Percentiles rank a stretch among this genome's conserved stretches.
Evolutionary conservation across 1,139 yeast genomes (phyloP).

Genomic region (Candida sp.): DNA sequence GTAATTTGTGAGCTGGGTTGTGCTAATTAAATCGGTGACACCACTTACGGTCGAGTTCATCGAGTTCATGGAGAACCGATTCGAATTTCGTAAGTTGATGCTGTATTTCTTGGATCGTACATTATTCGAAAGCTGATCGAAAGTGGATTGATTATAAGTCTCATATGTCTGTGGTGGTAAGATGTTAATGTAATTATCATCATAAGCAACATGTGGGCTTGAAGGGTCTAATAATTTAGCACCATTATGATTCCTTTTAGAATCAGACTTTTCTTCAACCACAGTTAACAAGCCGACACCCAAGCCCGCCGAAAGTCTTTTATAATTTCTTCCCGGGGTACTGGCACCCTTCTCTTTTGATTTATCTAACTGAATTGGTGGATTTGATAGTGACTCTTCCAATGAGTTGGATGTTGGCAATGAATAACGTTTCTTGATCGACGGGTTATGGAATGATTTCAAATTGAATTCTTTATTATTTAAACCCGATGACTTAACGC

Average conservation of each 20-base stretch:
- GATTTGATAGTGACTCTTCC: neutral
- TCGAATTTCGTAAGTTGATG: conserved; percentile 12
- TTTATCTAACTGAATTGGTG: neutral
- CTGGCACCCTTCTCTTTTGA: conserved; percentile 1
- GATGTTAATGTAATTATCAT: conserved; percentile 27
- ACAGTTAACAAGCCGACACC: conserved; percentile 42
- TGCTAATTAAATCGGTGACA: conserved; percentile 34
- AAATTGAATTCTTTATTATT: conserved; percentile 24
- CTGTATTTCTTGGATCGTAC: neutral
- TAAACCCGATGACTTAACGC: conserved; percentile 3
- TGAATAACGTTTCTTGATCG: conserved; percentile 26
- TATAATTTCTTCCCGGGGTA: conserved; percentile 18
- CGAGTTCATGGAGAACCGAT: conserved; percentile 38
- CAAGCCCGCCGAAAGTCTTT: conserved; percentile 36
- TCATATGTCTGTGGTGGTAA: conserved; percentile 21
- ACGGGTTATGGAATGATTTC: conserved; percentile 34
- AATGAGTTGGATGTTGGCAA: conserved; percentile 13
- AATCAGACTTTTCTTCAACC: conserved; percentile 25
- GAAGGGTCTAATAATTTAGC: conserved; percentile 1
- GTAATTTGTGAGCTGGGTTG: conserved; percentile 35
- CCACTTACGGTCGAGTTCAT: conserved; percentile 42
- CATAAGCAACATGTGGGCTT: conserved; percentile 14
- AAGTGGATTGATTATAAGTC: conserved; percentile 33
- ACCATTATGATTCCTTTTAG: neutral
- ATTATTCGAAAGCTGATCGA: conserved; percentile 25